Conservation (phyloP, 306 rosid genomes). For the Corylus heterophylla region DNA sequence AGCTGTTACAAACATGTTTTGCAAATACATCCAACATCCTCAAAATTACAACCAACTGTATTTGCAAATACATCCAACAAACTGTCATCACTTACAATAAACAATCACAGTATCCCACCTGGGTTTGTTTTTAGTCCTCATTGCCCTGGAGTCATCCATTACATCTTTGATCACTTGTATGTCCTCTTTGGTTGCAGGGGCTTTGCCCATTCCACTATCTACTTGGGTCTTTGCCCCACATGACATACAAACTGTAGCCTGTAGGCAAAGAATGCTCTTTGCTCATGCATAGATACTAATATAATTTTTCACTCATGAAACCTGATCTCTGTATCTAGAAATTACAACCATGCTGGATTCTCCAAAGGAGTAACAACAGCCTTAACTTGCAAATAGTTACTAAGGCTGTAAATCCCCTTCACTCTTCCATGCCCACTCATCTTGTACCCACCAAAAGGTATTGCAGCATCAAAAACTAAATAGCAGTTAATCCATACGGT, state of each 20-base stretch:
- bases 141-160: no score
- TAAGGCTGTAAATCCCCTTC: slow-evolving; percentile 78
- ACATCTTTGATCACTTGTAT: no score
- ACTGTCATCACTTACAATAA: no score
- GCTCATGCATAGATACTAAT: neutral
- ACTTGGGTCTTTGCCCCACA: no score
- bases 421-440: slow-evolving; percentile 92
- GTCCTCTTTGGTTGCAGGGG: no score
- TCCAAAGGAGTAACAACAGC: slow-evolving; percentile 74
- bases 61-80: no score
- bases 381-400: slow-evolving; percentile 79
- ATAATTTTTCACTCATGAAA: neutral
- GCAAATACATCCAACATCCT: no score
- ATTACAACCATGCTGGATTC: slow-evolving; percentile 83
- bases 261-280: neutral
- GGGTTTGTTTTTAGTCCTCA: no score
- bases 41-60: no score
- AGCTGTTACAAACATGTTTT: no score
- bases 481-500: slow-evolving; percentile 89
- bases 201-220: no score
- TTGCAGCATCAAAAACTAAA: slow-evolving; percentile 86
- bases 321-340: neutral
- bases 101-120: no score
- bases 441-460: slow-evolving; percentile 93
- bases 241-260: neutral